Evolutionary conservation across 1,284 basidiomycete genomes (phyloP).

Genomic region (Moniliophthora roreri): DNA sequence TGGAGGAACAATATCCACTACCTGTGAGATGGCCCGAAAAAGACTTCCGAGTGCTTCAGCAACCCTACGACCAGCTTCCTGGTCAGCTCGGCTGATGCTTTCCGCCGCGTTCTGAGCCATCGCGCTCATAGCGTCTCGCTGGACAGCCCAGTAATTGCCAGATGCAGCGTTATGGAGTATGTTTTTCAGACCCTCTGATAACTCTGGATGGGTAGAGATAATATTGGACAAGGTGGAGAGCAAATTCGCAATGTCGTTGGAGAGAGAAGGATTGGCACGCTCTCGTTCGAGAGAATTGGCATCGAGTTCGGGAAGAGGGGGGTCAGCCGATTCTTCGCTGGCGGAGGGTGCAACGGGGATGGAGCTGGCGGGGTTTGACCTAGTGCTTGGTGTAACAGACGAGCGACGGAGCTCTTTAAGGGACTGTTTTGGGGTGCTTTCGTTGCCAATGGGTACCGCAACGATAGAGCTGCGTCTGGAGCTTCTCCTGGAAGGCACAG

Average conservation of each 20-base stretch:
- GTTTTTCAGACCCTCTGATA: constrained; percentile 63
- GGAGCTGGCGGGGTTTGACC: constrained; percentile 10
- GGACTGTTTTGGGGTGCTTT: constrained; percentile 30
- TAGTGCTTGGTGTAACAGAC: neutral
- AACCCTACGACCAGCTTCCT: constrained; percentile 62
- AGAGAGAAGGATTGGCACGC: constrained; percentile 44
- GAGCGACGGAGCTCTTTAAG: constrained; percentile 1
- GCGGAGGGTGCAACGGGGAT: constrained; percentile 7
- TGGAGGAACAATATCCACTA: constrained; percentile 10
- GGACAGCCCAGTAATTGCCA: constrained; percentile 66
- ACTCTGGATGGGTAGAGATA: constrained; percentile 64
- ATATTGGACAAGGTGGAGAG: constrained; percentile 52
- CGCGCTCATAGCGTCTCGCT: constrained; percentile 54
- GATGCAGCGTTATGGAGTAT: constrained; percentile 59
- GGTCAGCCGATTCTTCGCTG: constrained; percentile 36
- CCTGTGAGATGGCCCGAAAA: constrained; percentile 52
- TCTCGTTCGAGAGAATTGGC: constrained; percentile 21
- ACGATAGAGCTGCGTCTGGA: constrained; percentile 9
- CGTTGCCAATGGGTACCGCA: constrained; percentile 21
- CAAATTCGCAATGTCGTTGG: constrained; percentile 61
- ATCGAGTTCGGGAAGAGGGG: constrained; percentile 55
- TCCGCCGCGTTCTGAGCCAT: constrained; percentile 43
- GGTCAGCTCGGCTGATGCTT: constrained; percentile 49
- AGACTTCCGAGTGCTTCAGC: constrained; percentile 63
- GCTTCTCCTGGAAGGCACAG: constrained; percentile 7